Percentiles rank a stretch among this genome's conserved stretches.
These are phyloP conservation scores for Candida wancherniae DNA, from an alignment of 805 yeast species.

Conservation along the genomic window DNA sequence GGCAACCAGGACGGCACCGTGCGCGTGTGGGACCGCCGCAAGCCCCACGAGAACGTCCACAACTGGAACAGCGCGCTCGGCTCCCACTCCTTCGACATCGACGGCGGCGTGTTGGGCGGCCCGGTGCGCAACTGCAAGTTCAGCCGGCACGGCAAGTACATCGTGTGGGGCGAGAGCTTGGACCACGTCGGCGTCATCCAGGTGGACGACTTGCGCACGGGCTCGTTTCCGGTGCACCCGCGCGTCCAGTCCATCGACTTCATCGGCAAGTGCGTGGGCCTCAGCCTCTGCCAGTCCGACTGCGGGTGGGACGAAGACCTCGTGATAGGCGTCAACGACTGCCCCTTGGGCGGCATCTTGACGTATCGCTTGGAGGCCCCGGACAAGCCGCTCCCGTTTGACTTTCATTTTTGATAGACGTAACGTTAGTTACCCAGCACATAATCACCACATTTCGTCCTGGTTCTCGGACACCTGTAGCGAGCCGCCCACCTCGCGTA, in stretches of 20 bases:
- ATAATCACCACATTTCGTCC: conserved; percentile 43
- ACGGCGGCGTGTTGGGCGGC: conserved; percentile 27
- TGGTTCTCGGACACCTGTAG: conserved; percentile 32
- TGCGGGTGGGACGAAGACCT: conserved; percentile 44
- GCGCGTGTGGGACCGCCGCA: conserved; percentile 48
- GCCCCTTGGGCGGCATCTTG: conserved; percentile 53
- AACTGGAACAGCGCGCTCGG: conserved; percentile 37
- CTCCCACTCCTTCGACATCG: conserved; percentile 16
- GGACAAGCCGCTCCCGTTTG: conserved; percentile 37
- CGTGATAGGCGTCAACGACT: conserved; percentile 52
- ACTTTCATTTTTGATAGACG: conserved; percentile 24
- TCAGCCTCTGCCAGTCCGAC: conserved; percentile 42
- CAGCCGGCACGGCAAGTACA: conserved; percentile 39
- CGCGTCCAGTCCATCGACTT: conserved; percentile 46
- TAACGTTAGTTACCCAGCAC: no score
- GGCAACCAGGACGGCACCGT: conserved; percentile 62
- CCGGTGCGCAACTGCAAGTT: conserved; percentile 53
- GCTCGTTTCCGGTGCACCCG: conserved; percentile 9
- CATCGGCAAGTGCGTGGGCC: conserved; percentile 57
- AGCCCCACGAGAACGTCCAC: conserved; percentile 19
- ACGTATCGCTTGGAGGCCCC: conserved; percentile 39
- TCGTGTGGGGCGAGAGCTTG: conserved; percentile 55
- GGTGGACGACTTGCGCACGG: conserved; percentile 24
- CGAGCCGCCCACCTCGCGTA: conserved; percentile 36
- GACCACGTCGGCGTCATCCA: conserved; percentile 53